Base-by-base conservation (phyloP, 768 basidiomycete species). In the Phaeotremella skinneri region DNA sequence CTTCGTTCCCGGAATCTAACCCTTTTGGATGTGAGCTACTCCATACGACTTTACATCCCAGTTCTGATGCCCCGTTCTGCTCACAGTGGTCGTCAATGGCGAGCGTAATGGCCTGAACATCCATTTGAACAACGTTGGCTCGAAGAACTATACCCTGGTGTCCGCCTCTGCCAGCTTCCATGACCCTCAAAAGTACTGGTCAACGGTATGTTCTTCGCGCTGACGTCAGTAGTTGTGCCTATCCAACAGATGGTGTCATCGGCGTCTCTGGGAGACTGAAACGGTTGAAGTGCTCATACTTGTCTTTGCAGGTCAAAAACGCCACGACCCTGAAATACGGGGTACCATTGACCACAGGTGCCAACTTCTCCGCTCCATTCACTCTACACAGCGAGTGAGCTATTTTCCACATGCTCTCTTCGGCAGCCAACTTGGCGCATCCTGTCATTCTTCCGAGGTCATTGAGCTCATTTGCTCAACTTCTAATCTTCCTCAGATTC, bases 331-430 rank as follows among this genome's bases (percentile, higher is more conserved):
- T 70, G 25, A 72, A 70, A 58, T 75, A 72, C 60, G 66, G 69
- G 30, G 66, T 75, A 16, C 72, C 73, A n/a, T 62, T 76, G 13
- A 60, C 70, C 27, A 61, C 73, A n/a, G 75, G 75, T 1, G 49
- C 72, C 49, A 76, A 76, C 59, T 69, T 74, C 49, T 65, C 62
- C 39, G 72, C 69, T 4, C 75, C 75, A 1, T 75, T 66, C 67
- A 52, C 60, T 27, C 62, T 74, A 3, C 61, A 72, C 59, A 66
- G 63, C 62, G 75, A 76, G 75, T 76, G 51, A 64, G 72, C 67
- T 41, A 2, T 30, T 14, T 55, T 29, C 17, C 20, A 7, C 13
- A 17, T 52, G 23, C 5, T 17, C 55, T 50, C n/a, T n/a, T n/a
- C n/a, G n/a, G n/a, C n/a, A n/a, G n/a, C n/a, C n/a, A n/a, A n/a